Percentiles rank a stretch among this genome's conserved stretches.
Conservation (phyloP, 441 rosid species). For the Bruguiera hainesii region DNA sequence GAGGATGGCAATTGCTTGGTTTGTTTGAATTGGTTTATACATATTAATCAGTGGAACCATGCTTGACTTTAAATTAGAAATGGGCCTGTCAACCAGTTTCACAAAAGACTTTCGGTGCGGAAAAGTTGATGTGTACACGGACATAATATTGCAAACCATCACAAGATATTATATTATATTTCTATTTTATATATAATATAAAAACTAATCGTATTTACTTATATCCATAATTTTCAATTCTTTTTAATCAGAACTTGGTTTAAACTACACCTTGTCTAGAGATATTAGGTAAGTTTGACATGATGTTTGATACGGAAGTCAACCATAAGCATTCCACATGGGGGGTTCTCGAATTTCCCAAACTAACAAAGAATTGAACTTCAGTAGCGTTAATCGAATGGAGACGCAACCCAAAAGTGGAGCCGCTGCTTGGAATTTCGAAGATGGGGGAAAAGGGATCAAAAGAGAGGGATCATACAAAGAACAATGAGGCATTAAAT, state of each 20-base stretch:
- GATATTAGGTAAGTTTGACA: background rate
- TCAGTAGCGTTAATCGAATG: conserved; percentile 1
- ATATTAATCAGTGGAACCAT: too few species aligned
- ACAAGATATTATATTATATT: too few species aligned
- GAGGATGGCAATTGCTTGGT: too few species aligned
- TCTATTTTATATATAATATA: too few species aligned
- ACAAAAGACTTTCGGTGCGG: background rate
- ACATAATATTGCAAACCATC: background rate
- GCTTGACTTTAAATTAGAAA: too few species aligned
- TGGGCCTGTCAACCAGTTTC: too few species aligned
- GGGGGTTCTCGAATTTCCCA: background rate
- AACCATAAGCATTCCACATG: conserved; percentile 23
- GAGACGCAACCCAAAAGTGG: conserved; percentile 14
- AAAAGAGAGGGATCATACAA: background rate
- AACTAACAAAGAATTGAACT: too few species aligned
- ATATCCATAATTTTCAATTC: too few species aligned
- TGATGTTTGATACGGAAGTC: background rate
- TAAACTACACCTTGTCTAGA: background rate
- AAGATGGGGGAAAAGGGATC: too few species aligned
- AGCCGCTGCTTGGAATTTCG: background rate
- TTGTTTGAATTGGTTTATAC: too few species aligned
- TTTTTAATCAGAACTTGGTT: too few species aligned
- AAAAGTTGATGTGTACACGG: conserved; percentile 2
- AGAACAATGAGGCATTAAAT: background rate
- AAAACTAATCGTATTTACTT: too few species aligned